Base-by-base conservation (phyloP, 179 eudicot species). In the Silene coronaria region DNA sequence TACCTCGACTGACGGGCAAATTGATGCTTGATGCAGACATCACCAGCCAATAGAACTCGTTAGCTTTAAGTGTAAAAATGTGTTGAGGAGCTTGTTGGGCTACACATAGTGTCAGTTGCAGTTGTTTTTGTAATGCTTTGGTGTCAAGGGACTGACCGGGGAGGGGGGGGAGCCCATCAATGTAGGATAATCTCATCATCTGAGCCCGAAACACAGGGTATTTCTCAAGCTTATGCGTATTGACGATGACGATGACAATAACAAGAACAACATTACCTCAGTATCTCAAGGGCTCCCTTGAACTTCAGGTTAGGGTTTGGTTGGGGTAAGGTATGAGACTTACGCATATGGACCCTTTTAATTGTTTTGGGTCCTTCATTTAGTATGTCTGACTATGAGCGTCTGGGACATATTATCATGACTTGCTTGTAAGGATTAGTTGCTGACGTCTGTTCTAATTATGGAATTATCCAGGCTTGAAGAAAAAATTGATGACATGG, bases 401-500 rank as follows among this genome's bases (percentile, higher is more conserved):
- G 3, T 4, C 4, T 24, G 32, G 70, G 70, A 65, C 72, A 24
- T 13, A 51, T 14, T 55, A 24, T 63, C 34, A 48, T 74, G 42
- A 16, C 13, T 69, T 69, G 72, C 26, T 12, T 69, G 32, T 69
- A 12, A 16, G 23, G 53, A 75, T 53, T 75, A 53, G 14, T 55
- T 53, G 14, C 21, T 70, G 22, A 71, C 74, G 30, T 55, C 51
- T 30, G 26, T 67, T 77, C 57, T 75, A 27, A 64, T 22, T 53
- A 36, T 30, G 46, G 34, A 46, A 38, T 82, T 59, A 61, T 73
- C 73, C 84, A 96, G 99, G 72, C 96, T 96, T 55, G 93, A 91
- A 83, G 98, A 91, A 74, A 96, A 91, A 77, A 73, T 91, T 67
- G 81, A 87, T 63, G 93, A 87, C 79, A 82, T 93, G 80, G 97